Evolutionary conservation across 257 asterid species (phyloP).

Genomic region (Coffea canephora): DNA sequence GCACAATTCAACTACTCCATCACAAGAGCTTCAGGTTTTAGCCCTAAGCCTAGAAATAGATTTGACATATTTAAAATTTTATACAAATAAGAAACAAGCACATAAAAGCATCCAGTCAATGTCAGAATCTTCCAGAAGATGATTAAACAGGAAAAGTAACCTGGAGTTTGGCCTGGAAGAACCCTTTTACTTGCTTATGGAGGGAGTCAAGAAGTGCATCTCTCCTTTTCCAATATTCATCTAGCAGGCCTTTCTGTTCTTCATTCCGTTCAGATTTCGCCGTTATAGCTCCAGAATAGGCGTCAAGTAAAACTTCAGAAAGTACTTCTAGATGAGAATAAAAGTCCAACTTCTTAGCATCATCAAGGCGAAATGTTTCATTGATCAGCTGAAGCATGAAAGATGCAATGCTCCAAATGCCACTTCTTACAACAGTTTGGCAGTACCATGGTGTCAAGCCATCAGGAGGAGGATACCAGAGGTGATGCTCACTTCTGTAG

Average conservation of each 20-base stretch:
- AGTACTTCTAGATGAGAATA: conserved; percentile 61
- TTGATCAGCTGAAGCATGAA: conserved; percentile 71
- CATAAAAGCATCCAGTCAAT: background rate
- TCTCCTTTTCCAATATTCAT: conserved; percentile 74
- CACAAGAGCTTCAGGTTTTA: background rate
- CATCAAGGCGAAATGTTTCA: conserved; percentile 55
- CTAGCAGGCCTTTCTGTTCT: conserved; percentile 61
- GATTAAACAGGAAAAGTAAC: conserved; percentile 33
- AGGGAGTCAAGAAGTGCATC: conserved; percentile 80
- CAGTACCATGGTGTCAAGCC: conserved; percentile 92
- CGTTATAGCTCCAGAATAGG: conserved; percentile 71
- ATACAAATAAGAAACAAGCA: background rate
- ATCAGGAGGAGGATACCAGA: conserved; percentile 88
- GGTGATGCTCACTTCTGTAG: conserved; percentile 65
- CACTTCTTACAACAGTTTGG: conserved; percentile 61
- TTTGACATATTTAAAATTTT: too few relatives aligned
- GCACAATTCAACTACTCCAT: background rate
- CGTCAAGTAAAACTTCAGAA: conserved; percentile 79
- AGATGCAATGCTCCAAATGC: conserved; percentile 77
- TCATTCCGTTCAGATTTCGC: conserved; percentile 81
- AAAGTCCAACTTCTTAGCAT: conserved; percentile 49
- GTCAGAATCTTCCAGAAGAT: conserved; percentile 12
- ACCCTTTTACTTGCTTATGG: conserved; percentile 59
- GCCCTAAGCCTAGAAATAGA: too few relatives aligned
- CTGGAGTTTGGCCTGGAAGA: conserved; percentile 45